Evolutionary conservation across 345 rosid species (phyloP).

Genomic region (Durio zibethinus): DNA sequence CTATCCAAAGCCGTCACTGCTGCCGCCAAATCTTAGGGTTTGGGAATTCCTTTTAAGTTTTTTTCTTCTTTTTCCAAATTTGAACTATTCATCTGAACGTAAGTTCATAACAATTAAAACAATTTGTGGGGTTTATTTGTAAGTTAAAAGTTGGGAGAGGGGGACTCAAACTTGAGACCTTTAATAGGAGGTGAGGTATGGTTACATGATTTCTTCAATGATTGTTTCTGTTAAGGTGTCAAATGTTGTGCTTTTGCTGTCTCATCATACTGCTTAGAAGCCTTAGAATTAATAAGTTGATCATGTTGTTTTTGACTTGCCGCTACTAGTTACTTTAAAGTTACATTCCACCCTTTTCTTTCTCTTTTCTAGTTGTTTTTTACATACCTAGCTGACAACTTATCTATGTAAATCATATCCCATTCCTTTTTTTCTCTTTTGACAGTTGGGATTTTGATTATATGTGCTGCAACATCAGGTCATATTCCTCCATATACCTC

Average conservation of each 20-base stretch:
- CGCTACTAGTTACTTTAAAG: neutral
- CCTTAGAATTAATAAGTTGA: neutral
- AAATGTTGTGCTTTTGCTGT: slow-evolving; percentile 14
- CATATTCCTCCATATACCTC: slow-evolving; percentile 50
- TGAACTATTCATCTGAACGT: neutral
- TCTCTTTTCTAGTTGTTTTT: neutral
- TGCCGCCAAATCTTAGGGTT: slow-evolving; percentile 79
- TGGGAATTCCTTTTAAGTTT: slow-evolving; percentile 77
- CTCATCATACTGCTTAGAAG: neutral
- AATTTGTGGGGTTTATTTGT: neutral
- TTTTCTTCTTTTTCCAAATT: slow-evolving; percentile 9
- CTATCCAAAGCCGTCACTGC: slow-evolving; percentile 59
- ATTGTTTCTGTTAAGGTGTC: neutral
- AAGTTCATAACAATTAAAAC: neutral
- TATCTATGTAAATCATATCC: neutral
- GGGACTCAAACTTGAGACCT: neutral
- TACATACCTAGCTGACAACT: neutral
- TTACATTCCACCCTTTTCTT: neutral
- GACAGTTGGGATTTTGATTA: slow-evolving; percentile 57
- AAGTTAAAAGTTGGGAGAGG: neutral
- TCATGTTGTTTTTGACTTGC: slow-evolving; percentile 10
- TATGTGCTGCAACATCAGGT: slow-evolving; percentile 53
- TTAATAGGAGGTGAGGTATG: neutral
- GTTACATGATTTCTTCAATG: neutral
- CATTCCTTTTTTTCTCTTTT: slow-evolving; percentile 6